A percentile compares a stretch with the other conserved stretches of the same genome.
These are phyloP conservation scores for Talaromyces albobiverticillius DNA, from an alignment of 2,329 filamentous ascomycete genomes.

Conservation along the genomic window DNA sequence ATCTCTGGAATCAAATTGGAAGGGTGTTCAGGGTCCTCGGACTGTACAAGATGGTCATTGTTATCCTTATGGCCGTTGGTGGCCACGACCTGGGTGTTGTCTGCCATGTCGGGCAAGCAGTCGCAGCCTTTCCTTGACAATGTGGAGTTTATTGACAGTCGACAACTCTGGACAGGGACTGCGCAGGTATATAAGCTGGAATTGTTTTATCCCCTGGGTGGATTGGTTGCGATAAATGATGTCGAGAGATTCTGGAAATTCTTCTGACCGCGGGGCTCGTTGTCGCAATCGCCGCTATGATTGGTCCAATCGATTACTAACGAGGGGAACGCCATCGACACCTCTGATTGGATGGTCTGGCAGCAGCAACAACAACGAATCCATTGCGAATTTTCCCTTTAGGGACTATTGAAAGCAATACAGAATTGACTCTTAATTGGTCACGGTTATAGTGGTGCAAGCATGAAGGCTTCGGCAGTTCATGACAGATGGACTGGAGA, in stretches of 20 bases:
- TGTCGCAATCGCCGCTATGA: conserved; percentile 19
- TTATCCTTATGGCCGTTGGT: conserved; percentile 20
- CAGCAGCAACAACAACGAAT: not conserved
- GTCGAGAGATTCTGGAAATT: too few relatives aligned
- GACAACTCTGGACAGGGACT: too few relatives aligned
- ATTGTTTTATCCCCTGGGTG: too few relatives aligned
- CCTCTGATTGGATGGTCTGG: conserved; percentile 6
- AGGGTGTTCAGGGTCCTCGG: conserved; percentile 74
- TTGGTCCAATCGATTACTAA: conserved; percentile 13
- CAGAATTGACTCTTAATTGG: too few relatives aligned
- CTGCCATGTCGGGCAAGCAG: conserved; percentile 27
- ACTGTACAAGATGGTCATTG: conserved; percentile 57
- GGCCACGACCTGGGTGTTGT: conserved; percentile 14
- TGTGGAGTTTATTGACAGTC: not conserved
- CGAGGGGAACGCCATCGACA: conserved; percentile 17
- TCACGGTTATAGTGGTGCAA: too few relatives aligned
- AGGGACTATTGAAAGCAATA: too few relatives aligned
- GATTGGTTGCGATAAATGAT: too few relatives aligned
- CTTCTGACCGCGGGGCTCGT: conserved; percentile 11
- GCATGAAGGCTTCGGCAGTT: too few relatives aligned
- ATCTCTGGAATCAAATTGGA: conserved; percentile 92
- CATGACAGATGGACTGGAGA: too few relatives aligned
- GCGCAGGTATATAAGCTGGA: too few relatives aligned
- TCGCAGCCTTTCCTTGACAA: too few relatives aligned
- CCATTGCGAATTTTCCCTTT: not conserved